Conservation (phyloP, 2,329 filamentous ascomycete genomes). For the Talaromyces amestolkiae region DNA sequence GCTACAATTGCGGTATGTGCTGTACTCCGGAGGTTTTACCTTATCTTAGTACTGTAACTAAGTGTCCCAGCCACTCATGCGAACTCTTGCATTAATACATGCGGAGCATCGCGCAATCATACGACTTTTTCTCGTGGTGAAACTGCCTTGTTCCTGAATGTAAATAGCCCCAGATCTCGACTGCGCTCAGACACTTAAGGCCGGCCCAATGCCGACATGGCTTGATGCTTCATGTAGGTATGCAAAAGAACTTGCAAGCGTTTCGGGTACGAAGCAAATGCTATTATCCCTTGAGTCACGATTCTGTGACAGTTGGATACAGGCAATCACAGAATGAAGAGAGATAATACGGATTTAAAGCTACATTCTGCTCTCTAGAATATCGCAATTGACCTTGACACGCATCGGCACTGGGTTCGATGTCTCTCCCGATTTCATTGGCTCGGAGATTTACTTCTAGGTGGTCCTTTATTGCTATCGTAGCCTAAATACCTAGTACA, state of each 20-base stretch:
- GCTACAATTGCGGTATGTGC: not conserved
- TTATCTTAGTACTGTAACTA: not conserved
- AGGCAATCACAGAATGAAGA: not conserved
- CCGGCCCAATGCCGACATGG: not conserved
- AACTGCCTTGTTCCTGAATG: not conserved
- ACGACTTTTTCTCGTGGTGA: not conserved
- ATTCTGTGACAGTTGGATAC: not conserved
- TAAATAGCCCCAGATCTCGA: not conserved
- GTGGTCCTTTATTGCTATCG: not conserved
- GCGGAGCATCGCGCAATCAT: not conserved
- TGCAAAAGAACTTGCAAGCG: not conserved
- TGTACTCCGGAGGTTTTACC: not conserved
- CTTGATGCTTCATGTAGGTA: not conserved
- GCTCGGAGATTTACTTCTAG: not conserved
- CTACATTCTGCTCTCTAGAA: not conserved
- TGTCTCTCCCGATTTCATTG: not conserved
- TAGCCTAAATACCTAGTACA: not conserved
- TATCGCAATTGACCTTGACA: not conserved
- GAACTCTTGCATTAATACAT: not conserved
- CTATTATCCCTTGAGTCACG: not conserved
- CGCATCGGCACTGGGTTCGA: not conserved
- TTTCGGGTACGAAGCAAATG: not conserved
- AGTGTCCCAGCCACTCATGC: not conserved
- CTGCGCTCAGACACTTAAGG: not conserved
- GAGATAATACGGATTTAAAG: not conserved